phyloP scores from a whole-genome alignment of 2,329 filamentous ascomycete species.

The Exophiala spinifera region DNA sequence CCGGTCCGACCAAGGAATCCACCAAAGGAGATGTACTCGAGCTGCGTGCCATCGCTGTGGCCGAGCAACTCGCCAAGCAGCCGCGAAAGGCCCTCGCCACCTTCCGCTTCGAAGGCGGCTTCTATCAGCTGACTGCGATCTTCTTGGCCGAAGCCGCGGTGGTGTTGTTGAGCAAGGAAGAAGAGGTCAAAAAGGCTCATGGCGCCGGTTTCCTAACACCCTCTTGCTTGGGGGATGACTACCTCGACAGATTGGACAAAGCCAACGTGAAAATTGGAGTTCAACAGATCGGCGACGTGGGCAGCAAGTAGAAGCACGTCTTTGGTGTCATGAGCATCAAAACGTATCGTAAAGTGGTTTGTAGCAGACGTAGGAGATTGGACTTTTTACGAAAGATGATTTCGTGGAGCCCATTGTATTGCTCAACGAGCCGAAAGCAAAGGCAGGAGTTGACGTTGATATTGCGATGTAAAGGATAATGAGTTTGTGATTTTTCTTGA shows the following conservation, averaged over 20 bases:
- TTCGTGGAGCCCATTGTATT: not conserved
- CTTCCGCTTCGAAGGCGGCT: conserved; percentile 40
- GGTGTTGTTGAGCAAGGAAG: conserved; percentile 39
- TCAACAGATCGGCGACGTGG: conserved; percentile 28
- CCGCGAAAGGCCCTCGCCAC: conserved; percentile 43
- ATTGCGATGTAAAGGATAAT: not conserved
- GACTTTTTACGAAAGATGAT: not conserved
- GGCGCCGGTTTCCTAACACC: conserved; percentile 49
- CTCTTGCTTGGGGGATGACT: conserved; percentile 47
- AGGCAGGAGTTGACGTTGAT: not conserved
- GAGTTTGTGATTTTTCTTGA: not conserved
- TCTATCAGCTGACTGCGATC: conserved; percentile 45
- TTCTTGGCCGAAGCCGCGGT: conserved; percentile 46
- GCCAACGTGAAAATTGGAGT: conserved; percentile 42
- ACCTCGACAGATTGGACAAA: conserved; percentile 44
- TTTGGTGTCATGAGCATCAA: not conserved
- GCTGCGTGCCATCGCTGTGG: conserved; percentile 45
- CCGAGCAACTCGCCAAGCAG: conserved; percentile 36
- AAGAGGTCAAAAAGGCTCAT: conserved; percentile 40
- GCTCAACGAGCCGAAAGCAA: not conserved
- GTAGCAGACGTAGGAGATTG: not conserved
- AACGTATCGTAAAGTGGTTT: not conserved
- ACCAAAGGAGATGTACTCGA: conserved; percentile 40
- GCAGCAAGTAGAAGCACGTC: conserved; percentile 24
- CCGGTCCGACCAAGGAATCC: conserved; percentile 47